Base-by-base conservation (phyloP, 768 basidiomycete species). In the Suillus tomentosus region DNA sequence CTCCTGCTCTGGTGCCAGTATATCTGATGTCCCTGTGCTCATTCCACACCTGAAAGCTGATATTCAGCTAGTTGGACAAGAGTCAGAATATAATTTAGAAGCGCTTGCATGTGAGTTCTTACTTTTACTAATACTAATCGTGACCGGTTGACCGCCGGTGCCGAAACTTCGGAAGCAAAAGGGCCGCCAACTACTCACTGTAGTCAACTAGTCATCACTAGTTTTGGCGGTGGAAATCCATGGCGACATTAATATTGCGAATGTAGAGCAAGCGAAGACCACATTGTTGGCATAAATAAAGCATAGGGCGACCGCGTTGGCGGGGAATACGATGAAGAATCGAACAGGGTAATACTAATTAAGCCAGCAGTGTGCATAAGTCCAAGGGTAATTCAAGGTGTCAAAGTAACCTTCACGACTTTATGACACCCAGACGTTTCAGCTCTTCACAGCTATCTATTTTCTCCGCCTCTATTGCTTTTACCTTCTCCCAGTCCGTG, bases 401-500 rank as follows among this genome's bases (percentile, higher is more conserved):
- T 27, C 31, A 17, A 22, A 60, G 61, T 10, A 15, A 34, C 39
- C 36, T 37, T 66, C 51, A 64, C 63, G 61, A 85, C 70, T 79
- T 77, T 66, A 88, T 68, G 47, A 89, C 70, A 7, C 89, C 87
- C 70, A 90, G 72, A 72, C 79, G 76, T 76, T 80, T 87, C 72
- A 96, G 78, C 76, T 88, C 87, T 65, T 94, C 91, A 72, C 96
- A 98, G 69, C 85, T 88, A 64, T 83, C 82, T 55, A 94, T 81
- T 43, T 80, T 83, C 79, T 95, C 90, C 37, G 76, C 77, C 58
- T 91, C 84, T 60, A 97, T 90, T 68, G 78, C 75, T 73, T 82
- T 81, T 64, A 99, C 90, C 77, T 93, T 92, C 39, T 94, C 90
- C 91, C 92, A 94, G 73, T 99, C 92, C 13, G 94, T 92, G 37